Percentiles rank a stretch among this genome's conserved stretches.
phyloP scores from a whole-genome alignment of 176 grass and related monocot genomes.

The Tillandsia leiboldiana region DNA sequence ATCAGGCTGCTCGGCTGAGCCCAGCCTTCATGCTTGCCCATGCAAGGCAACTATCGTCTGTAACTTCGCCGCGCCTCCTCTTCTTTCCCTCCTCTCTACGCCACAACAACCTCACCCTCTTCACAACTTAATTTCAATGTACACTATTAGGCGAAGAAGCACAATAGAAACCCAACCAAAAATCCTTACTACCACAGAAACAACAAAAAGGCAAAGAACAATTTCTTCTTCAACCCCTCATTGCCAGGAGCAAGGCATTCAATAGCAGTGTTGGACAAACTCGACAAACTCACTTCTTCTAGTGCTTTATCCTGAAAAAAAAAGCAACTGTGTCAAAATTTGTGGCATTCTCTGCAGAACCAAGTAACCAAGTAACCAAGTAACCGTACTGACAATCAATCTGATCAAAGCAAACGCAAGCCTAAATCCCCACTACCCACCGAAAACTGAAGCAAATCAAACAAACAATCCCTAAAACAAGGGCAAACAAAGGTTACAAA shows the following conservation, averaged over 20 bases:
- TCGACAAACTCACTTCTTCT: background rate
- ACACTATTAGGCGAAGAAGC: background rate
- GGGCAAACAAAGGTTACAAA: background rate
- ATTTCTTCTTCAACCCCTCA: background rate
- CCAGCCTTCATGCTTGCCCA: slow-evolving; percentile 21
- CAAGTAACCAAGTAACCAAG: too few relatives aligned
- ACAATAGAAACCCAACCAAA: background rate
- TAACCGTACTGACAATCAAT: too few relatives aligned
- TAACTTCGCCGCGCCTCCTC: background rate
- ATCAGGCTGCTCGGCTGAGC: slow-evolving; percentile 29
- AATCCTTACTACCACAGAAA: background rate
- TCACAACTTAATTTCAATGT: background rate
- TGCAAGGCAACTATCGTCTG: background rate
- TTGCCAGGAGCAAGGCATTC: background rate
- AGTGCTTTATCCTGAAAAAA: background rate
- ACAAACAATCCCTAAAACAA: background rate
- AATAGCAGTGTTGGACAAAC: background rate
- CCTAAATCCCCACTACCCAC: background rate
- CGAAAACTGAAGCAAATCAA: background rate
- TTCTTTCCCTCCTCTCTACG: background rate
- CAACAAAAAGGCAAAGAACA: background rate
- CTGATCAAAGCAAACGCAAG: background rate
- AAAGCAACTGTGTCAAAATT: background rate
- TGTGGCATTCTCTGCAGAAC: too few relatives aligned
- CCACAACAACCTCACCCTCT: background rate